Base-by-base conservation (phyloP, 805 yeast species). In the Kazachstania africana region DNA sequence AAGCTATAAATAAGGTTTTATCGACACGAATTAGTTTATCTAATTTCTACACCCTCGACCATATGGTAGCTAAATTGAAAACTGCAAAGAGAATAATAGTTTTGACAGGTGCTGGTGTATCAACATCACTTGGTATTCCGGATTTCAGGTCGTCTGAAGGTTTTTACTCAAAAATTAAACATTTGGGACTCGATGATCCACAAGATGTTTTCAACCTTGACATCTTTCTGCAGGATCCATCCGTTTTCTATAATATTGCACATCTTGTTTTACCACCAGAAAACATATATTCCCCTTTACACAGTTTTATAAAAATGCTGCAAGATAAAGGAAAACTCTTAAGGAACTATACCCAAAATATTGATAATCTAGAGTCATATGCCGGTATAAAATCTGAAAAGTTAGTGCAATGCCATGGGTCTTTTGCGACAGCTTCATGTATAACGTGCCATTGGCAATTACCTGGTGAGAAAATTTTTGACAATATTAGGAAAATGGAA, bases 131-230 rank as follows among this genome's bases (percentile, higher is more conserved):
- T 33, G 95, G 95, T 6, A 85, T 84, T 33, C 95, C 95, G 0
- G 95, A 84, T 57, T 84, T 85, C 58, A 68, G 96, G 50, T 83
- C 95, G 0, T 74, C 82, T n/a, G 66, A 76, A 40, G 96, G 96
- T 29, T 69, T 85, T 33, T 85, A 85, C 55, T 66, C 82, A 2
- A 70, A 69, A 45, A 66, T 87, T 43, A 65, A 67, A 32, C 68
- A 70, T 44, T 55, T 82, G 34, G 87, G 91, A 0, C 57, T 85
- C 21, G 70, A 68, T 30, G 95, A 85, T 45, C 95, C 96, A 0
- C 95, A 85, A 50, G 88, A 82, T 44, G 95, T 84, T 26, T 85
- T 85, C 53, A 83, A 82, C 47, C 58, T 80, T 27, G 65, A 65
- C 16, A 63, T 72, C n/a, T 85, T 85, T 59, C 65, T 65, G 42